A percentile compares a stretch with the other conserved stretches of the same genome.
Conservation (phyloP, 2,329 filamentous ascomycete species). For the Pseudomassariella vexata region DNA sequence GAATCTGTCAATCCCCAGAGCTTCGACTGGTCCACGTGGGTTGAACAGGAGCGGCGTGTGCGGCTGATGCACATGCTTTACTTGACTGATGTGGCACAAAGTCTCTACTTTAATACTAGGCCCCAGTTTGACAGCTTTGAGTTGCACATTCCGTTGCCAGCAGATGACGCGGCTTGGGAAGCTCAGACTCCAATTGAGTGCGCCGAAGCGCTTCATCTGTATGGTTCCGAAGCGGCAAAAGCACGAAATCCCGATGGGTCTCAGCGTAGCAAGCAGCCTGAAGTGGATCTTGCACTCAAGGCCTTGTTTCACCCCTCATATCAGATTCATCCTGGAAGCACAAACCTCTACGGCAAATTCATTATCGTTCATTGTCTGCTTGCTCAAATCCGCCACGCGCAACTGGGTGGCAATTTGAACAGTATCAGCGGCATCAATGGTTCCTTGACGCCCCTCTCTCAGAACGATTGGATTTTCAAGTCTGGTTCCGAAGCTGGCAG, state of each 20-base stretch:
- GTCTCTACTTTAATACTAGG: constrained; percentile 65
- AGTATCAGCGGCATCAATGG: constrained; percentile 28
- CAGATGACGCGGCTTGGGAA: constrained; percentile 71
- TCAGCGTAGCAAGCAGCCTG: constrained; percentile 57
- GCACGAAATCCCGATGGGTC: constrained; percentile 56
- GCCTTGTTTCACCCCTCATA: constrained; percentile 54
- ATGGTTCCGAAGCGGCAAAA: constrained; percentile 50
- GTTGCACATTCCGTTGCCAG: constrained; percentile 61
- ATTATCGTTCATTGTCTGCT: constrained; percentile 66
- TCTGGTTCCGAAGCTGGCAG: constrained; percentile 32
- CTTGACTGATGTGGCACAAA: constrained; percentile 57
- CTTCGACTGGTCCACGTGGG: constrained; percentile 63
- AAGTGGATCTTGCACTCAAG: constrained; percentile 55
- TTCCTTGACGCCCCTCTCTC: constrained; percentile 50
- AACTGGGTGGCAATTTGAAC: constrained; percentile 31
- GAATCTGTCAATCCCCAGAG: constrained; percentile 40
- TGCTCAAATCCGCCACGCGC: constrained; percentile 47
- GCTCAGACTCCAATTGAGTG: constrained; percentile 54
- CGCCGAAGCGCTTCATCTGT: constrained; percentile 58
- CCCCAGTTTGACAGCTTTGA: constrained; percentile 60
- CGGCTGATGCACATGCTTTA: constrained; percentile 61
- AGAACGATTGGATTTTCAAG: constrained; percentile 51
- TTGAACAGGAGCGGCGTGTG: constrained; percentile 65
- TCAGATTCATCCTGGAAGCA: constrained; percentile 57
- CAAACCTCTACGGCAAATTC: constrained; percentile 70